These are phyloP conservation scores for Aspergillus candidus DNA, from an alignment of 2,329 filamentous ascomycete species.

Conservation along the genomic window DNA sequence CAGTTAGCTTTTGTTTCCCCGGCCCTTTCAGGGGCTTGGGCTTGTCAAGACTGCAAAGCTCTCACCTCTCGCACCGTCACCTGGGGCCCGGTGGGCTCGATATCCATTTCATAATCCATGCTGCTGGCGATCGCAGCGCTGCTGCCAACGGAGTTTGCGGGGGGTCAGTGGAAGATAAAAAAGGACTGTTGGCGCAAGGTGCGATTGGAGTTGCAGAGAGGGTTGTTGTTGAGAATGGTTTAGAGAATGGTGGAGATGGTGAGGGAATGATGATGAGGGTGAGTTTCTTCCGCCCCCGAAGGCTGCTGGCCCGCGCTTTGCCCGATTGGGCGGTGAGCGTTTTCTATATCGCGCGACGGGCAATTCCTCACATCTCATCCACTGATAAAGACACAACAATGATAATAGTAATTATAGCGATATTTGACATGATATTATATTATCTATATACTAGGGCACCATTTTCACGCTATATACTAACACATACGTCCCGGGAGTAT, in stretches of 20 bases:
- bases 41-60: background rate
- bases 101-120: constrained; percentile 45
- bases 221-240: background rate
- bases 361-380: too few species aligned
- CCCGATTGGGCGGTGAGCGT: constrained; percentile 13
- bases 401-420: too few species aligned
- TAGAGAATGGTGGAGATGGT: background rate
- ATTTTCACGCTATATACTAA: too few species aligned
- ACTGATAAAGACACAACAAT: too few species aligned
- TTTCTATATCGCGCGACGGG: too few species aligned
- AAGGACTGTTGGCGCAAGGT: background rate
- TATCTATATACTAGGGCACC: too few species aligned
- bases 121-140: constrained; percentile 19
- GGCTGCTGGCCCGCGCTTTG: constrained; percentile 13
- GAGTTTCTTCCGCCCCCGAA: background rate
- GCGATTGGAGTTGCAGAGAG: background rate
- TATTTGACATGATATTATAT: too few species aligned
- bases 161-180: background rate
- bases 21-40: background rate
- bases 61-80: constrained; percentile 44
- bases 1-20: constrained; percentile 1
- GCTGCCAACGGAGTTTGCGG: constrained; percentile 13
- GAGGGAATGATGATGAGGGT: constrained; percentile 3
- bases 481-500: too few species aligned
- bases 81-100: constrained; percentile 43